Base-by-base conservation (phyloP, 805 yeast species). In the Wickerhamiella galacta region DNA sequence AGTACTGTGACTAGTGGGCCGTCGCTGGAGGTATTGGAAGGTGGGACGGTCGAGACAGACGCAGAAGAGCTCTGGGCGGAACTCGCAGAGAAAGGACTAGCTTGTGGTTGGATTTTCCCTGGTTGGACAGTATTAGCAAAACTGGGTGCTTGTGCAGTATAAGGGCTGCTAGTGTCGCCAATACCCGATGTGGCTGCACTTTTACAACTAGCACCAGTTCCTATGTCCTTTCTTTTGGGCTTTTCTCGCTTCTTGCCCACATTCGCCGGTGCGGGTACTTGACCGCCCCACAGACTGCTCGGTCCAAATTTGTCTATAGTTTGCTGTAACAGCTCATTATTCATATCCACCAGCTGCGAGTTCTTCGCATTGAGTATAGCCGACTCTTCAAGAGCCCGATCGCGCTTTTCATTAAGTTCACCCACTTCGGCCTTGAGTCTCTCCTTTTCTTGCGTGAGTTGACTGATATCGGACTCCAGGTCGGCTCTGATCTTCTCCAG, bases 401-500 rank as follows among this genome's bases (percentile, higher is more conserved):
- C 49, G 12, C 50, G 41, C 23, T 40, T 32, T 20, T 39, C 39
- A 27, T 42, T 34, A 11, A 56, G 46, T 23, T 46, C 40, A 15
- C 34, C 31, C 27, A 46, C 47, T 28, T 56, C 59, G 20, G 36
- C 51, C n/a, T 35, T 18, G 30, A 58, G 44, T 11, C 37, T 39
- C 31, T 46, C 53, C 16, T 49, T 38, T 33, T 48, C 43, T 12
- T 37, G 39, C 14, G 45, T 36, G 26, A 67, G 43, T 3, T 42
- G 45, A 5, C 49, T 43, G 18, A 74, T 54, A 34, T 73, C 80
- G 12, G 43, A 39, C 30, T 53, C 55, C 32, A 81, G 52, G 12
- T 54, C 51, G 21, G 56, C 58, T 52, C 66, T 74, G 30, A 65
- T 64, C 1, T 44, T 38, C 20, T 55, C 61, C 39, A 82, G 55